These are phyloP conservation scores for Phylloporus rhodoxanthus DNA, from an alignment of 768 basidiomycete genomes.

Conservation along the genomic window DNA sequence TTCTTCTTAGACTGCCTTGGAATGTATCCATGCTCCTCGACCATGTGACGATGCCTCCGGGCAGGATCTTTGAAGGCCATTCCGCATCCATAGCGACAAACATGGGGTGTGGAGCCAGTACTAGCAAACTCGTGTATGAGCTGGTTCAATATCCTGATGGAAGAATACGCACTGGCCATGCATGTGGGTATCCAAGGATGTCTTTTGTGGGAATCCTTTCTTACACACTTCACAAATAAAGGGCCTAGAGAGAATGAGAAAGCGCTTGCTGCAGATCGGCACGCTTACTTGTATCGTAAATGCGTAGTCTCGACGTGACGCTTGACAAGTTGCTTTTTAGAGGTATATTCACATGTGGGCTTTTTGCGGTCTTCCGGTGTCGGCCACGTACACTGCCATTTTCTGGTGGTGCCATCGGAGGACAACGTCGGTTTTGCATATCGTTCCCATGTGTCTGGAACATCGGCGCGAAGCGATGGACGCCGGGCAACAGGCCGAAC, in stretches of 20 bases:
- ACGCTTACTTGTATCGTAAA: conserved; percentile 50
- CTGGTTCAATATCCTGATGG: neutral
- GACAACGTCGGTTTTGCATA: conserved; percentile 31
- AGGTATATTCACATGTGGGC: conserved; percentile 37
- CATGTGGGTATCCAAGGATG: conserved; percentile 52
- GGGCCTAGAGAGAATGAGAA: conserved; percentile 34
- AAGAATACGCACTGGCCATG: conserved; percentile 42
- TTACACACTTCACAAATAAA: conserved; percentile 48
- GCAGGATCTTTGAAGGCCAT: conserved; percentile 61
- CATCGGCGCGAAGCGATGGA: conserved; percentile 24
- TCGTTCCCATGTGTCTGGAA: conserved; percentile 29
- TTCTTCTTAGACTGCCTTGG: conserved; percentile 44
- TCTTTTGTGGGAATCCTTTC: conserved; percentile 55
- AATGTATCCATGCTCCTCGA: conserved; percentile 45
- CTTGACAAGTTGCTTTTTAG: conserved; percentile 63
- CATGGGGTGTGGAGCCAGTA: conserved; percentile 51
- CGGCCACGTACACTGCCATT: conserved; percentile 40
- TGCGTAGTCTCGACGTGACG: conserved; percentile 63
- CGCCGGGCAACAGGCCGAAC: conserved; percentile 17
- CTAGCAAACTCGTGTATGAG: conserved; percentile 31
- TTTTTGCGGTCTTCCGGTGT: conserved; percentile 30
- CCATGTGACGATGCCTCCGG: conserved; percentile 55
- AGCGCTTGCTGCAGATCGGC: conserved; percentile 3
- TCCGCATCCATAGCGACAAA: conserved; percentile 46
- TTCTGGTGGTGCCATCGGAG: conserved; percentile 31